Evolutionary conservation across 1,284 basidiomycete genomes (phyloP).

Genomic region (Rhodotorula sp.): DNA sequence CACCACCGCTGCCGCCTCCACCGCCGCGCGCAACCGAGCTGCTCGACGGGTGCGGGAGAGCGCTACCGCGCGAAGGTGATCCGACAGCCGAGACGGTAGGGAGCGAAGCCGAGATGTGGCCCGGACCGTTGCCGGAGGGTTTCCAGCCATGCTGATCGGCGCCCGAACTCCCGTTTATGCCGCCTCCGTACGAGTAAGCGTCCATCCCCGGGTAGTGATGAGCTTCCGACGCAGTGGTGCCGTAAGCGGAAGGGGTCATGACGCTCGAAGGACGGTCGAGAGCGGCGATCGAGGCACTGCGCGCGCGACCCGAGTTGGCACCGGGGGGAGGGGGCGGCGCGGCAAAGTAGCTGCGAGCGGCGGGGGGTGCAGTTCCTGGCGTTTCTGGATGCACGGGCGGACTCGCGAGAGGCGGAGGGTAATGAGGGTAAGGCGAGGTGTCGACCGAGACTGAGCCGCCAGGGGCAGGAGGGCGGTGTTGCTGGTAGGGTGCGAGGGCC

Average conservation of each 20-base stretch:
- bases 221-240: neutral
- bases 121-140: constrained; percentile 12
- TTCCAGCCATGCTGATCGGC: constrained; percentile 35
- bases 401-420: neutral
- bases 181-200: neutral
- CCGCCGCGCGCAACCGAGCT: neutral
- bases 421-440: neutral
- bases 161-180: neutral
- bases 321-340: constrained; percentile 20
- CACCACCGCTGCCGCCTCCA: neutral
- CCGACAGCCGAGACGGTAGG: constrained; percentile 28
- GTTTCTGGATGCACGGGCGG: constrained; percentile 10
- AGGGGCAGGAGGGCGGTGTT: constrained; percentile 11
- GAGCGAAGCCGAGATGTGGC: constrained; percentile 31
- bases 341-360: constrained; percentile 27
- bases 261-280: constrained; percentile 9
- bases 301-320: constrained; percentile 10
- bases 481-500: constrained; percentile 13
- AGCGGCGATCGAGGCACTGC: constrained; percentile 20
- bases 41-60: neutral
- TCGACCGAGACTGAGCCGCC: neutral
- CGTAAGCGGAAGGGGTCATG: neutral
- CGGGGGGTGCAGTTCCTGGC: neutral
- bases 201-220: neutral
- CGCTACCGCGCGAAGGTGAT: neutral